Evolutionary conservation across 2,329 filamentous ascomycete species (phyloP).

Genomic region (Coniochaeta sp.): DNA sequence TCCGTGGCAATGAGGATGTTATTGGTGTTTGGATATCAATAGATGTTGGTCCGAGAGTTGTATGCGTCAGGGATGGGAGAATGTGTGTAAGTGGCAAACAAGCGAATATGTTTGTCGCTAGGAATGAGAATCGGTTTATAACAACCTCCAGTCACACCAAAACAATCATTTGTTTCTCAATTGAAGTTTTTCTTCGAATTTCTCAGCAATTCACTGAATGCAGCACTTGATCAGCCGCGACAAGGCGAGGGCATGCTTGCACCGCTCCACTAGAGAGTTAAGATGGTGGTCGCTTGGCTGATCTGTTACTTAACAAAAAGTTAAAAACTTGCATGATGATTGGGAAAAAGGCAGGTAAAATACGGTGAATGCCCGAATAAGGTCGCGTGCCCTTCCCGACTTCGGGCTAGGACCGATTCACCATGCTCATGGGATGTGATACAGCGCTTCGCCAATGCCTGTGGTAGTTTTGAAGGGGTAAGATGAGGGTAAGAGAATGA

Average conservation of each 20-base stretch:
- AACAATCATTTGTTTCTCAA: no score
- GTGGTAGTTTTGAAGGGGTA: constrained; percentile 1
- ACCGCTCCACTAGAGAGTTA: not conserved
- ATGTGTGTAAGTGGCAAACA: no score
- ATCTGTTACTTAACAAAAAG: constrained; percentile 1
- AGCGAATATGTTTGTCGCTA: no score
- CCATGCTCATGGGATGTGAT: not conserved
- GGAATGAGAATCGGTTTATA: no score
- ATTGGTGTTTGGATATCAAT: no score
- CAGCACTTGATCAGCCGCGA: not conserved
- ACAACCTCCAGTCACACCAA: no score
- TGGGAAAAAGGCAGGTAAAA: not conserved
- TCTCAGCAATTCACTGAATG: not conserved
- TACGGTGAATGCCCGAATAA: not conserved
- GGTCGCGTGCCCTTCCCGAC: not conserved
- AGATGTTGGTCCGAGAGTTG: no score
- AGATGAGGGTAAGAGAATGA: not conserved
- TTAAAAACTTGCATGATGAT: not conserved
- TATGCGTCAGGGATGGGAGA: no score
- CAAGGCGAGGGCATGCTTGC: not conserved
- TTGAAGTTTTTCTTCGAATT: no score
- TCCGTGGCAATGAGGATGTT: no score
- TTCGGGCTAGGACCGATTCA: not conserved
- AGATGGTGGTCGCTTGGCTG: no score
- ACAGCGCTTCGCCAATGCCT: not conserved